These are phyloP conservation scores for Pythium myriotylum DNA, from an alignment of 352 stramenopile species.

Conservation along the genomic window DNA sequence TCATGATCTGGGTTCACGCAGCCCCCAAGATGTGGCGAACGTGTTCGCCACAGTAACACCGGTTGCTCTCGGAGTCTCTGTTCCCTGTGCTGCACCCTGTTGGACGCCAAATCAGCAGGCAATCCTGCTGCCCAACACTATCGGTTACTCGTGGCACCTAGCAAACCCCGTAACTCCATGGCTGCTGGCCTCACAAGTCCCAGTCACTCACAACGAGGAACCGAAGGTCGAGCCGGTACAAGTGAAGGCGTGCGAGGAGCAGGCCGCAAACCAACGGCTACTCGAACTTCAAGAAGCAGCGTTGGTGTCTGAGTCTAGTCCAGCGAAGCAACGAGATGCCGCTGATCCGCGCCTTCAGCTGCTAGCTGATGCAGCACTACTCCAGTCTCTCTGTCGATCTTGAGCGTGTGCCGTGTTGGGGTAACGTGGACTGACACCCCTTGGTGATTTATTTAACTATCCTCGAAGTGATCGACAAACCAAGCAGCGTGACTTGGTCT, in stretches of 20 bases:
- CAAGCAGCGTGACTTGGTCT: no score
- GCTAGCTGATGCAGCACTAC: conserved; percentile 68
- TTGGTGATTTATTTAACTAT: conserved; percentile 8
- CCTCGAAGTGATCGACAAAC: neutral
- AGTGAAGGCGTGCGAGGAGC: conserved; percentile 43
- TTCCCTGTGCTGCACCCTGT: neutral
- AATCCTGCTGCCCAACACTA: neutral
- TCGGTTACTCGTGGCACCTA: conserved; percentile 22
- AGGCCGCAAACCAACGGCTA: conserved; percentile 40
- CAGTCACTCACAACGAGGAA: conserved; percentile 2
- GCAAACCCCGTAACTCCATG: conserved; percentile 15
- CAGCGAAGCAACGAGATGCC: conserved; percentile 16
- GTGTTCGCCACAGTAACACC: conserved; percentile 3
- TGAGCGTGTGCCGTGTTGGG: conserved; percentile 17
- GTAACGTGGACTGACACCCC: neutral
- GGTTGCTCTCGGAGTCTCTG: neutral
- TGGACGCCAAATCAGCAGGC: conserved; percentile 28
- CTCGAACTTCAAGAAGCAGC: conserved; percentile 21
- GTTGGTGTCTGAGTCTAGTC: conserved; percentile 4
- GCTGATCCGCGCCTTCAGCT: conserved; percentile 62
- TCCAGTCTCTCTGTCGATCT: conserved; percentile 62
- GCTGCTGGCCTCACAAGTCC: conserved; percentile 7
- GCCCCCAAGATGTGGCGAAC: conserved; percentile 7
- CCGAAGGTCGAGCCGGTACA: conserved; percentile 55
- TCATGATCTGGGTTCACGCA: conserved; percentile 5